Percentiles rank a stretch among this genome's conserved stretches.
These are phyloP conservation scores for Pilobolus umbonatus DNA, from an alignment of 192 early-diverging fungal genomes.

Conservation along the genomic window DNA sequence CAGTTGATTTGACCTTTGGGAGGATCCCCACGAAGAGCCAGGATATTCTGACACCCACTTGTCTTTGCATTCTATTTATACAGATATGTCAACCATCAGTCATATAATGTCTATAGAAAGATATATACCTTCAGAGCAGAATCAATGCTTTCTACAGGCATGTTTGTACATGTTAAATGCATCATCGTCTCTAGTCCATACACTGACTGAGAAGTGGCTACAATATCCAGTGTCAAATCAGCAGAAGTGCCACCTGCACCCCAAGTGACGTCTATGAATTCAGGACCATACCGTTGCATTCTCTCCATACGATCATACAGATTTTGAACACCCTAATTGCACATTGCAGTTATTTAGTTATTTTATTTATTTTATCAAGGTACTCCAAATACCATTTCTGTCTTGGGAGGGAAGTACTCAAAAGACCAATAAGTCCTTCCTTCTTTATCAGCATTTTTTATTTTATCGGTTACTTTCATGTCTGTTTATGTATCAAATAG, in stretches of 20 bases:
- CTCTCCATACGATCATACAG: constrained; percentile 96
- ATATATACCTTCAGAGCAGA: constrained; percentile 61
- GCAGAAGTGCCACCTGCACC: constrained; percentile 88
- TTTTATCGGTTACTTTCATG: constrained; percentile 71
- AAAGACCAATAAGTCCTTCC: constrained; percentile 71
- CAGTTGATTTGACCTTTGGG: constrained; percentile 79
- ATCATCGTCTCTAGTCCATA: constrained; percentile 95
- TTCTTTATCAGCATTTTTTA: constrained; percentile 51
- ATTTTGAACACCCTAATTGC: constrained; percentile 79
- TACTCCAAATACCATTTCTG: constrained; percentile 55
- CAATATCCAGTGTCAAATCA: constrained; percentile 85
- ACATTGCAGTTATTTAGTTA: no score
- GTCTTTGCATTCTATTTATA: constrained; percentile 68
- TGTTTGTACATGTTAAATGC: constrained; percentile 99
- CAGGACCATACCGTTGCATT: constrained; percentile 90
- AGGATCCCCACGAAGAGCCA: constrained; percentile 93
- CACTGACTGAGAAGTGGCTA: constrained; percentile 83
- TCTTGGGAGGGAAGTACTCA: constrained; percentile 99
- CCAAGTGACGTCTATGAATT: constrained; percentile 85
- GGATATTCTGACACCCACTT: constrained; percentile 93
- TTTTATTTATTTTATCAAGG: constrained; percentile 4
- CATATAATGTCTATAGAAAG: background rate
- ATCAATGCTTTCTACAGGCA: constrained; percentile 86
- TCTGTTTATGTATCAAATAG: background rate
- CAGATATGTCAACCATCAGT: background rate